These are phyloP conservation scores for Penicillium malachiteum DNA, from an alignment of 495 filamentous ascomycete genomes.

Conservation along the genomic window DNA sequence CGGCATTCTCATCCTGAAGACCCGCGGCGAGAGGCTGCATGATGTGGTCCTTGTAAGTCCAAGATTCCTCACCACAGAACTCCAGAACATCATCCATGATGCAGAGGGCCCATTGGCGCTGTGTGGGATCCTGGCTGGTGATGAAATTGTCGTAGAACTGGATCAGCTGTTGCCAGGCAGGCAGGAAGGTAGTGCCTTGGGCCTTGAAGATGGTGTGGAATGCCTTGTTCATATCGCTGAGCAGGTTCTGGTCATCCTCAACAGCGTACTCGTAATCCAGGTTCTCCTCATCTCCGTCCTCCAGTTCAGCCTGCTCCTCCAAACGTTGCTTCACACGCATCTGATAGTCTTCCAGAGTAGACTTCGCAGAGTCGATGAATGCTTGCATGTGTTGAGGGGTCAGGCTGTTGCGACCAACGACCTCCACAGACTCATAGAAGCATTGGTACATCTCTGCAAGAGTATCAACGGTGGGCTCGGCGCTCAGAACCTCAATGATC, in stretches of 20 bases:
- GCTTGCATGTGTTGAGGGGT: constrained; percentile 72
- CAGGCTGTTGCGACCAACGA: constrained; percentile 81
- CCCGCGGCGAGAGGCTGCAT: constrained; percentile 80
- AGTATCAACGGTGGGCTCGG: constrained; percentile 93
- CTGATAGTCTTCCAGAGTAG: constrained; percentile 88
- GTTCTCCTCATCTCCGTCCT: constrained; percentile 82
- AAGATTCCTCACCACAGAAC: constrained; percentile 85
- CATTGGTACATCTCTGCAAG: constrained; percentile 99
- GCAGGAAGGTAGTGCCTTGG: constrained; percentile 80
- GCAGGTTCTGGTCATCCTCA: constrained; percentile 93
- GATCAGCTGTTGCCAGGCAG: constrained; percentile 80
- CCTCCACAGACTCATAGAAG: constrained; percentile 98
- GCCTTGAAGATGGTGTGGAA: constrained; percentile 99
- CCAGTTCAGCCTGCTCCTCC: constrained; percentile 73
- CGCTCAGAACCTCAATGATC: constrained; percentile 89
- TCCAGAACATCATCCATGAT: constrained; percentile 98
- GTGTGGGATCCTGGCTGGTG: constrained; percentile 79
- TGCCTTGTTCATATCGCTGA: constrained; percentile 99
- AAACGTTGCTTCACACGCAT: constrained; percentile 73
- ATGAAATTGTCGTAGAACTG: constrained; percentile 83
- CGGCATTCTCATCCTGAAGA: constrained; percentile 77
- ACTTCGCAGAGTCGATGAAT: constrained; percentile 82
- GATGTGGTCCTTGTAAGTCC: constrained; percentile 79
- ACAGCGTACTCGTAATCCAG: constrained; percentile 71
- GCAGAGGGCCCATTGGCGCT: constrained; percentile 97